These are phyloP conservation scores for Capsicum baccatum DNA, from an alignment of 257 asterid genomes.

Conservation along the genomic window DNA sequence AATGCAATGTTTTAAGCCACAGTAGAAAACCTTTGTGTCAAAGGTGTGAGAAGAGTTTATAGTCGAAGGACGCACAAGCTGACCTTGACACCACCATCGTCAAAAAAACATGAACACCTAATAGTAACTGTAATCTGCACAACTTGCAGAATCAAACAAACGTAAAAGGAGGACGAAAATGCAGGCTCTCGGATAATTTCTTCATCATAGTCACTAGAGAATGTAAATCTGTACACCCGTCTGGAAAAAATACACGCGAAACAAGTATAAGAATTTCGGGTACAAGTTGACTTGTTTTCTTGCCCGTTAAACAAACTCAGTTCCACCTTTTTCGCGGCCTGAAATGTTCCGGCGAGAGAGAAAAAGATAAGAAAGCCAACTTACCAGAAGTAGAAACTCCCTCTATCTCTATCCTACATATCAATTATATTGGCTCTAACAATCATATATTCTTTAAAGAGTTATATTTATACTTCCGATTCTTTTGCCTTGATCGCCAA, in stretches of 20 bases:
- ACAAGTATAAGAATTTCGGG: background rate
- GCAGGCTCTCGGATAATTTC: background rate
- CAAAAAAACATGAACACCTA: background rate
- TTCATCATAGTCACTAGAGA: background rate
- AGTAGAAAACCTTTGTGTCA: no score
- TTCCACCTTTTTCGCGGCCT: conserved; percentile 91
- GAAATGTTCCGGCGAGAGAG: conserved; percentile 56
- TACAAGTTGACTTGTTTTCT: conserved; percentile 21
- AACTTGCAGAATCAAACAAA: background rate
- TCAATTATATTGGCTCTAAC: background rate
- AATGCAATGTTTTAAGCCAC: no score
- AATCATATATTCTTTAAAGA: conserved; percentile 74
- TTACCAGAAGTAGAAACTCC: conserved; percentile 44
- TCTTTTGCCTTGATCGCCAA: conserved; percentile 93
- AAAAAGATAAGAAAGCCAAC: conserved; percentile 46
- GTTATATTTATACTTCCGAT: conserved; percentile 87
- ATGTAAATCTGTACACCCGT: background rate
- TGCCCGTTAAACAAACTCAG: conserved; percentile 36
- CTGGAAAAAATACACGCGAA: background rate
- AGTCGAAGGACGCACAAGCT: background rate
- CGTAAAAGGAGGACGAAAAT: background rate
- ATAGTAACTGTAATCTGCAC: background rate
- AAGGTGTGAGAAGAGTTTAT: background rate
- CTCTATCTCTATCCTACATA: background rate
- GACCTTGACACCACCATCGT: background rate